phyloP scores from a whole-genome alignment of 1,139 yeast species.

The Kodamaea derodonti region DNA sequence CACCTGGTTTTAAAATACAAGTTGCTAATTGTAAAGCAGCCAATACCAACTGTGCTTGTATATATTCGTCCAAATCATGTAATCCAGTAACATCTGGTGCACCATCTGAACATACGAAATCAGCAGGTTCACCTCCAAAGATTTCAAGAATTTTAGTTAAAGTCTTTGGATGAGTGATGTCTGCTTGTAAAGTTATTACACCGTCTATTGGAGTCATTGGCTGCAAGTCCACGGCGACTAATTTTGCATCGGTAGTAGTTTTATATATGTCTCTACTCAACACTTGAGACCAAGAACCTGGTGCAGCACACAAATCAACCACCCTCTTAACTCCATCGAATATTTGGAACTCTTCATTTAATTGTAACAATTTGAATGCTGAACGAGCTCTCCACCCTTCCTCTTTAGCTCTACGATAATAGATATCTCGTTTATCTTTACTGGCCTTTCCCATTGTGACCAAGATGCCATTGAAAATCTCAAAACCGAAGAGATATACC shows the following conservation, averaged over 20 bases:
- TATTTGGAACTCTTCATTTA: slow-evolving; percentile 83
- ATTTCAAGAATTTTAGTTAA: slow-evolving; percentile 67
- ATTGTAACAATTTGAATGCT: slow-evolving; percentile 86
- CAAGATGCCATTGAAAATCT: too few relatives aligned
- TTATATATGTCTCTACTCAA: slow-evolving; percentile 61
- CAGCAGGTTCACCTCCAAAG: slow-evolving; percentile 91
- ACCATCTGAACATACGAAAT: slow-evolving; percentile 94
- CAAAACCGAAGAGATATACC: too few relatives aligned
- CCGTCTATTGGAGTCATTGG: slow-evolving; percentile 95
- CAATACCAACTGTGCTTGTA: slow-evolving; percentile 88
- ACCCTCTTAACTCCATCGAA: slow-evolving; percentile 75
- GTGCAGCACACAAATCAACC: slow-evolving; percentile 97
- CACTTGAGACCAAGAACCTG: slow-evolving; percentile 98
- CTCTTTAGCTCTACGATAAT: slow-evolving; percentile 89
- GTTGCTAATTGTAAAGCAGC: slow-evolving; percentile 91
- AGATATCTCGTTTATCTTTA: slow-evolving; percentile 91
- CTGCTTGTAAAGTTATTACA: slow-evolving; percentile 89
- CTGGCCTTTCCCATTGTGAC: slow-evolving; percentile 91
- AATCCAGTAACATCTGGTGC: slow-evolving; percentile 98
- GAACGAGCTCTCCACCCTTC: slow-evolving; percentile 98
- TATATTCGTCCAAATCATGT: slow-evolving; percentile 93
- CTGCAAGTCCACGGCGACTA: slow-evolving; percentile 92
- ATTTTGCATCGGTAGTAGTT: slow-evolving; percentile 48
- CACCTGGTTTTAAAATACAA: slow-evolving; percentile 82
- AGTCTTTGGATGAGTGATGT: slow-evolving; percentile 93